phyloP scores from a whole-genome alignment of 441 rosid genomes.

The Syzygium syzygioides region DNA sequence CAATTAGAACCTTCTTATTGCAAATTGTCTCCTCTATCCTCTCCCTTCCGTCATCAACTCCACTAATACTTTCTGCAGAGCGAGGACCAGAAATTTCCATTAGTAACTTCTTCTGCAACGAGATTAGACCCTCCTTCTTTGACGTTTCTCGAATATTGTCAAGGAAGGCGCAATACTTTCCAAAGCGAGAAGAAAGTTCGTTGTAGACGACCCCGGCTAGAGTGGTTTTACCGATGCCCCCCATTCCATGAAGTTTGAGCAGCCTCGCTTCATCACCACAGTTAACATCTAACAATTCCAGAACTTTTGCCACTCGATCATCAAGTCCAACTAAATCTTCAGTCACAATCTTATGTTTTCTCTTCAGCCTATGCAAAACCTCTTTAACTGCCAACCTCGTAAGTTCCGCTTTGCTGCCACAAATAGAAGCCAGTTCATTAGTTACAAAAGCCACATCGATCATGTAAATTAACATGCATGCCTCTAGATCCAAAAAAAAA shows the following conservation, averaged over 20 bases:
- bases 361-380: too few species aligned
- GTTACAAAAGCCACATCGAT: too few species aligned
- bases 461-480: background rate
- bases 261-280: background rate
- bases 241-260: background rate
- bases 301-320: background rate
- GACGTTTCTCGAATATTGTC: too few species aligned
- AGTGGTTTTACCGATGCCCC: background rate
- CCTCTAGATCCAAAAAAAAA: background rate
- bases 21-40: fast-evolving
- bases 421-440: too few species aligned
- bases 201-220: background rate
- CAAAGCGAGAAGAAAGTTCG: background rate
- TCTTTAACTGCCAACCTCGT: too few species aligned
- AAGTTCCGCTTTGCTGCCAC: too few species aligned
- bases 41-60: fast-evolving
- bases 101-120: background rate
- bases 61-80: fast-evolving
- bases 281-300: background rate
- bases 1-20: background rate
- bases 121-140: too few species aligned
- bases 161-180: too few species aligned
- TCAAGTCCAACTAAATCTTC: background rate
- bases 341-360: too few species aligned
- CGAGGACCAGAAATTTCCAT: background rate